Percentiles rank a stretch among this genome's conserved stretches.
phyloP scores from a whole-genome alignment of 306 rosid species.

The Parietaria judaica region DNA sequence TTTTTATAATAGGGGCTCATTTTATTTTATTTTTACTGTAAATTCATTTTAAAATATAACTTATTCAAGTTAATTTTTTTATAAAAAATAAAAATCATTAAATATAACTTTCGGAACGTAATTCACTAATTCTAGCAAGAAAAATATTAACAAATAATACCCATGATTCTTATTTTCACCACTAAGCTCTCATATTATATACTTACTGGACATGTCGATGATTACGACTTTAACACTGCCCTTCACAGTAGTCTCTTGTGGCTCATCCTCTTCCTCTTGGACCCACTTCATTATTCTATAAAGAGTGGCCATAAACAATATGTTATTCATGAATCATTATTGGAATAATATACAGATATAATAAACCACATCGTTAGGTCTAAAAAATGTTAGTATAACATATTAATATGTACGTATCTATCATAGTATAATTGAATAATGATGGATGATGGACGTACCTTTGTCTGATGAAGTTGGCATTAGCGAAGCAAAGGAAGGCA shows the following conservation, averaged over 20 bases:
- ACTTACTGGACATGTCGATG: slow-evolving; percentile 81
- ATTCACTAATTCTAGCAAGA: neutral
- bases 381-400: too few species aligned
- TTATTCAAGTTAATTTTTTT: too few species aligned
- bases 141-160: too few species aligned
- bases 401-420: neutral
- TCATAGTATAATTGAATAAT: neutral
- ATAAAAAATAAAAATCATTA: too few species aligned
- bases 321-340: too few species aligned
- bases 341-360: neutral
- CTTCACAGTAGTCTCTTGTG: slow-evolving; percentile 22
- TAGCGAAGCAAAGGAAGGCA: slow-evolving; percentile 76
- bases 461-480: slow-evolving; percentile 70
- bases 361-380: neutral
- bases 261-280: slow-evolving; percentile 32
- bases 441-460: slow-evolving; percentile 25
- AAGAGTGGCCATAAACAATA: neutral
- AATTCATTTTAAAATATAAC: neutral
- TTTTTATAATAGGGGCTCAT: too few species aligned
- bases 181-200: neutral
- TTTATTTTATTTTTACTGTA: neutral
- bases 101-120: too few species aligned
- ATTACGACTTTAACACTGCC: slow-evolving; percentile 41
- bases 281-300: slow-evolving; percentile 54
- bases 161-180: too few species aligned